Conservation (phyloP, 129 eudicot species). For the Artemisia tridentata region DNA sequence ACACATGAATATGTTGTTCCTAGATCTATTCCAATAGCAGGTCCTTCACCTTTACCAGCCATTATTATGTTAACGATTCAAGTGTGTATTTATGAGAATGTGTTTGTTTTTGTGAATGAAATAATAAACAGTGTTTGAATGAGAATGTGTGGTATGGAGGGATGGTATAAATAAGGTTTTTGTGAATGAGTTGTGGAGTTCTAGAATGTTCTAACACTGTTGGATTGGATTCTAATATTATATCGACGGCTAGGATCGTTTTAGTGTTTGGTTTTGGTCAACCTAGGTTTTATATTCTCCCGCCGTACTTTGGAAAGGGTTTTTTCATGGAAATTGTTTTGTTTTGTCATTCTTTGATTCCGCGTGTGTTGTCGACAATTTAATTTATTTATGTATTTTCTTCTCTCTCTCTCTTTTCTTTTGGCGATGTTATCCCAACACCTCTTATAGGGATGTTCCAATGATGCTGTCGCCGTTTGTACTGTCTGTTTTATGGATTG, state of each 20-base stretch:
- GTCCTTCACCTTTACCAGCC: constrained; percentile 38
- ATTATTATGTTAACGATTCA: background rate
- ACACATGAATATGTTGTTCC: constrained; percentile 35
- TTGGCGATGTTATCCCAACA: too few relatives aligned
- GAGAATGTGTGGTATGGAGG: background rate
- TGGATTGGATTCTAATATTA: background rate
- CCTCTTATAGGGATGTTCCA: too few relatives aligned
- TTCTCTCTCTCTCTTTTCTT: too few relatives aligned
- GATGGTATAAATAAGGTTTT: constrained; percentile 10
- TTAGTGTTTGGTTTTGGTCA: background rate
- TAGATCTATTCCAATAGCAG: constrained; percentile 33
- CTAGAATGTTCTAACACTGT: constrained; percentile 27
- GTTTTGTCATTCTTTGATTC: background rate
- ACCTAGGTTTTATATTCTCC: constrained; percentile 16
- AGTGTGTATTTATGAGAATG: background rate
- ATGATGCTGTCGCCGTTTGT: too few relatives aligned
- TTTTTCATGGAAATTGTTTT: too few relatives aligned
- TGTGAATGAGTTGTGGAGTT: background rate
- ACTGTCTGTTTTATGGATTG: too few relatives aligned
- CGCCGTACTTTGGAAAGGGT: constrained; percentile 3
- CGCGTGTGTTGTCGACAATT: background rate
- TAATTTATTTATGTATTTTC: too few relatives aligned
- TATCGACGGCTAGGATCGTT: constrained; percentile 20
- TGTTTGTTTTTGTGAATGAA: background rate
- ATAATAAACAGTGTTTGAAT: background rate